Evolutionary conservation across 345 rosid genomes (phyloP), one percentile per base, ranked within the genome.

Genomic region (Citrus inodora): DNA sequence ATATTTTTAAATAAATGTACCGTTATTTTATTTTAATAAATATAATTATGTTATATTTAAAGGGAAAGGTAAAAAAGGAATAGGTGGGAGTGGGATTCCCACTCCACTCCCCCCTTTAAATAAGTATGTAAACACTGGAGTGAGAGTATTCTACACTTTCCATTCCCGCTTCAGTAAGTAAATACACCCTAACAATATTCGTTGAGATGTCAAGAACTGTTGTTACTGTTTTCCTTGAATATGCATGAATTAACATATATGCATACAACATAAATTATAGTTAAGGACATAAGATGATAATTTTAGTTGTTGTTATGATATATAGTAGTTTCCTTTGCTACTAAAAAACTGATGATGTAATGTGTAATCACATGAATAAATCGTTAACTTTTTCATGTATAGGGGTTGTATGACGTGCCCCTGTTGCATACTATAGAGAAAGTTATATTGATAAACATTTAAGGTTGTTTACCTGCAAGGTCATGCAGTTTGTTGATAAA

Each of bases 381-480:
- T 37, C 9, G 21, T 14, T 35, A 60, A 42, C 37, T 42, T 72
- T 71, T 6, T 7, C 42, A 11, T 60, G 4, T 27, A 6, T n/a
- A 7, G 9, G 19, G 56, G 67, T 19, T 27, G 3, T 17, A 60
- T 35, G 25, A 38, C 55, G 9, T 73, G 9, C 53, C 58, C 1
- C 56, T 74, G 16, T 69, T 38, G 51, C 56, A 27, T 46, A 32
- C 27, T 53, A 51, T 38, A 67, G 30, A 21, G 66, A 62, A 68
- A 71, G 63, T 68, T 59, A 53, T 65, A 56, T 32, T 66, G 38
- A 75, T 33, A 28, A 82, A 69, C 42, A 70, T 32, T 6, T 27
- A 74, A 60, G 9, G 33, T 25, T 64, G 32, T 66, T 75, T 67
- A 60, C 25, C 14, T 60, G 59, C 70, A 40, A 80, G 21, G 73